Evolutionary conservation across 805 yeast genomes (phyloP).

Genomic region (Candida insectalens): DNA sequence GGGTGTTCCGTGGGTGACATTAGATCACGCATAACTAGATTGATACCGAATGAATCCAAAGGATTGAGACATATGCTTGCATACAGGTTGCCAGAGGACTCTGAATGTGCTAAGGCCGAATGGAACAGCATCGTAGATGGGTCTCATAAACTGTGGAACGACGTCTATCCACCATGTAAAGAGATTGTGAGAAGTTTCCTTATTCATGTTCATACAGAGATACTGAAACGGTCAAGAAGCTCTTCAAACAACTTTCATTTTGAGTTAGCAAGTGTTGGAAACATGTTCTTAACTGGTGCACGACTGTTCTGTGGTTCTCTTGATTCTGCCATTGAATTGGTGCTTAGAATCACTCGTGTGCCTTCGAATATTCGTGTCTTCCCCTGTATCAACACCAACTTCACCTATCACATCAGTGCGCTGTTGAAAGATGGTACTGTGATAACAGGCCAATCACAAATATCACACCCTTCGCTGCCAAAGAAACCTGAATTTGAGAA

Average conservation of each 20-base stretch:
- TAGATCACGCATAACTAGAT: constrained; percentile 66
- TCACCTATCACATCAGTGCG: constrained; percentile 82
- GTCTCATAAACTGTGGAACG: constrained; percentile 57
- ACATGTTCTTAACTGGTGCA: constrained; percentile 72
- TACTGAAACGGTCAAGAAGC: constrained; percentile 56
- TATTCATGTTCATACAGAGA: constrained; percentile 69
- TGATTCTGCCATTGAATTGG: constrained; percentile 74
- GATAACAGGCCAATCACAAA: constrained; percentile 87
- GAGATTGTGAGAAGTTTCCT: constrained; percentile 72
- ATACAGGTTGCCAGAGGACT: constrained; percentile 40
- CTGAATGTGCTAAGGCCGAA: constrained; percentile 47
- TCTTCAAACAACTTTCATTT: constrained; percentile 52
- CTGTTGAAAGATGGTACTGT: constrained; percentile 55
- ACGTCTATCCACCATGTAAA: constrained; percentile 47
- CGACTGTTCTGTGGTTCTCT: constrained; percentile 75
- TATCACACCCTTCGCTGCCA: constrained; percentile 61
- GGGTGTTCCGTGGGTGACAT: constrained; percentile 96
- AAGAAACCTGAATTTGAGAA: neutral
- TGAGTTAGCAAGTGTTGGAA: constrained; percentile 78
- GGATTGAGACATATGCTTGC: constrained; percentile 30
- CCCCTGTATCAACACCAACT: constrained; percentile 79
- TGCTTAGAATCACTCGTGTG: constrained; percentile 53
- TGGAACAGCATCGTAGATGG: constrained; percentile 82
- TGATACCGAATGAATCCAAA: constrained; percentile 47
- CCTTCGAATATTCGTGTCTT: constrained; percentile 46